Evolutionary conservation across 306 rosid genomes (phyloP), one percentile per base, ranked within the genome.

Genomic region (Amphicarpaea edgeworthii): DNA sequence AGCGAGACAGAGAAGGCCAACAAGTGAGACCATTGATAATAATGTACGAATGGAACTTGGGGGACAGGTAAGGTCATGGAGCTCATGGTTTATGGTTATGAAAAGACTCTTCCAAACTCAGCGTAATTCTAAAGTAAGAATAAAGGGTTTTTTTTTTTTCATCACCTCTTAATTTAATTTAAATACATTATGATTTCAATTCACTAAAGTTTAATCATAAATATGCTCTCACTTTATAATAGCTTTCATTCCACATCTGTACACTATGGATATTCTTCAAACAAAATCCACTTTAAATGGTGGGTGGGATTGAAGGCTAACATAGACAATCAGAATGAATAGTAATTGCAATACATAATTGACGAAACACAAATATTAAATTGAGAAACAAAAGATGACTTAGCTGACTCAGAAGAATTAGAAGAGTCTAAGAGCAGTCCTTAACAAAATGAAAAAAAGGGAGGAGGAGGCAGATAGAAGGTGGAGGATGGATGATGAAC

Each of bases 401-500:
- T 26, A n/a, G 30, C 1, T n/a, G n/a, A n/a, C n/a, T n/a, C n/a
- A n/a, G n/a, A n/a, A n/a, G n/a, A n/a, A n/a, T n/a, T n/a, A n/a
- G n/a, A n/a, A n/a, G n/a, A n/a, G n/a, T n/a, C 45, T 9, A 40
- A 40, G 12, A 40, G 11, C 12, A 40, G 3, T 8, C 6, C 8
- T 40, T 40, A 9, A 40, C 12, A 40, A 1, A 9, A 28, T 3
- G 0, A 69, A 16, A 16, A 63, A 64, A 32, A 47, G 75, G 82
- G 82, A 64, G 70, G 82, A 69, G 0, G n/a, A n/a, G n/a, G n/a
- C n/a, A n/a, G n/a, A n/a, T n/a, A n/a, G n/a, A n/a, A n/a, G n/a
- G n/a, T n/a, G n/a, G n/a, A n/a, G n/a, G n/a, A n/a, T n/a, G n/a
- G 68, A 88, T 70, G 77, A 88, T 82, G 85, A 84, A 69, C 16